Conservation (phyloP, 2,329 filamentous ascomycete species). For the Cryphonectria japonica region DNA sequence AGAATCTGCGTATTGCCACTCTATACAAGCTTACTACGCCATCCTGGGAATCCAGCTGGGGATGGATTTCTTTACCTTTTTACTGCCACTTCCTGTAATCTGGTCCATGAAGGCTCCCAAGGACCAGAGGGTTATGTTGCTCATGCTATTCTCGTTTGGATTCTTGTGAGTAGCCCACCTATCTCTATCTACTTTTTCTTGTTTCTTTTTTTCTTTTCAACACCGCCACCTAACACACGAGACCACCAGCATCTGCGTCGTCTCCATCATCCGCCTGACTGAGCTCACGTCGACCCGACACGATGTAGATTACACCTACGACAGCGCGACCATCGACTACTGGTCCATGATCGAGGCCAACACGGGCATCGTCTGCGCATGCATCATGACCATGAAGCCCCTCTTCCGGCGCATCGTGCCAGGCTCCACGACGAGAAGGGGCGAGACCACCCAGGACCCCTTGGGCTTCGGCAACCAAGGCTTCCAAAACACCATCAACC, state of each 20-base stretch:
- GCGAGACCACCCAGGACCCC: constrained; percentile 8
- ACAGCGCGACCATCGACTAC: constrained; percentile 31
- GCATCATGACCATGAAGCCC: constrained; percentile 36
- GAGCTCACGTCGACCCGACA: constrained; percentile 27
- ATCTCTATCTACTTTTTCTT: neutral
- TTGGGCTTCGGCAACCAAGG: neutral
- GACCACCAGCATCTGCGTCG: constrained; percentile 33
- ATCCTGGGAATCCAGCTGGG: constrained; percentile 33
- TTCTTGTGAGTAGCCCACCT: constrained; percentile 31
- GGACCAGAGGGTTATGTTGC: constrained; percentile 33
- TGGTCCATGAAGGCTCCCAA: constrained; percentile 31
- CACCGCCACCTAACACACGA: constrained; percentile 15
- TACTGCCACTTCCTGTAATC: constrained; percentile 35
- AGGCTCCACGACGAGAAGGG: constrained; percentile 11
- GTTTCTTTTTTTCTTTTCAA: neutral
- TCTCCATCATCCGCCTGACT: constrained; percentile 35
- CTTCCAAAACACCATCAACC: constrained; percentile 11
- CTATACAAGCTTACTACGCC: constrained; percentile 26
- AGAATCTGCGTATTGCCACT: constrained; percentile 21
- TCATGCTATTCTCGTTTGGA: constrained; percentile 35
- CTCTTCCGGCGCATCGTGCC: constrained; percentile 35
- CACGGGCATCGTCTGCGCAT: constrained; percentile 36
- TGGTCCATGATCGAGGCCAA: constrained; percentile 38
- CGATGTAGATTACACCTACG: constrained; percentile 32
- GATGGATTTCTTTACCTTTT: constrained; percentile 35